A percentile compares a stretch with the other conserved stretches of the same genome.
Conservation (phyloP, 2,329 filamentous ascomycete genomes). For the Sarocladium kiliense region DNA sequence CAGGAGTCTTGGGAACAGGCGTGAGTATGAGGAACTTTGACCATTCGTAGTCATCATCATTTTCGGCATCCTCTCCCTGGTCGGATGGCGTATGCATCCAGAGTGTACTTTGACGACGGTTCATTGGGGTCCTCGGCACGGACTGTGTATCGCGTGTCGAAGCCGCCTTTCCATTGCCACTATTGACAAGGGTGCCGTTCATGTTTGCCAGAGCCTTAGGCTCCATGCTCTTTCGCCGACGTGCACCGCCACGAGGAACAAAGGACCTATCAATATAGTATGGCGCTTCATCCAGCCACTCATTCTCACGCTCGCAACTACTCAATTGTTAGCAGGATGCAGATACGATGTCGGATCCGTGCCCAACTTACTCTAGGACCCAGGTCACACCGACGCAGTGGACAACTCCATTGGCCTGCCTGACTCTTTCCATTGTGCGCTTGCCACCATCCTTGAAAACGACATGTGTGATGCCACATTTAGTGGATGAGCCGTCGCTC, state of each 20-base stretch:
- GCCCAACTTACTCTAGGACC: conserved; percentile 86
- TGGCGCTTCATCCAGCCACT: conserved; percentile 68
- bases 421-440: conserved; percentile 75
- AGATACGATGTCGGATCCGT: too few relatives aligned
- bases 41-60: conserved; percentile 35
- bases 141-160: conserved; percentile 21
- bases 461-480: conserved; percentile 78
- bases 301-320: conserved; percentile 70
- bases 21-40: conserved; percentile 40
- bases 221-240: conserved; percentile 77
- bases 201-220: conserved; percentile 63
- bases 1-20: conserved; percentile 54
- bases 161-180: conserved; percentile 27
- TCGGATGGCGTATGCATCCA: conserved; percentile 53
- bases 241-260: conserved; percentile 63
- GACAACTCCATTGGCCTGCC: conserved; percentile 66
- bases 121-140: conserved; percentile 42
- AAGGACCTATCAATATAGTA: conserved; percentile 65
- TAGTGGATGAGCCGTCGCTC: conserved; percentile 34
- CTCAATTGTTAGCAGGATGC: not conserved
- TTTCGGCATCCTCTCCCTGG: conserved; percentile 28
- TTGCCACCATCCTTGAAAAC: conserved; percentile 84
- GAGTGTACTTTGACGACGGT: conserved; percentile 47
- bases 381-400: conserved; percentile 84
- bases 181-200: conserved; percentile 57